Base-by-base conservation (phyloP, 179 eudicot genomes). In the Silene noctiflora region DNA sequence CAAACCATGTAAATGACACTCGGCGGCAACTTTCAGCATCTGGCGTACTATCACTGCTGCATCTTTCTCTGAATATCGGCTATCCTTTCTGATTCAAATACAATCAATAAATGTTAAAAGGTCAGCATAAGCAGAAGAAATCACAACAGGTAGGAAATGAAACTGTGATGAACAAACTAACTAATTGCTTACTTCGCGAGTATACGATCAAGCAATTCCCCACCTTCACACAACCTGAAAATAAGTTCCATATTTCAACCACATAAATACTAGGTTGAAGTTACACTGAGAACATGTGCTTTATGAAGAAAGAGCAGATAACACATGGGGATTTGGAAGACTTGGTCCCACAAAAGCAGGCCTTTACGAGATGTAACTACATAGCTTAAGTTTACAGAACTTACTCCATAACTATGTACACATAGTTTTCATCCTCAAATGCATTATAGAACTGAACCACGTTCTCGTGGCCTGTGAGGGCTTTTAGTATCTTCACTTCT, bases 321-420 rank as follows among this genome's bases (percentile, higher is more conserved):
- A 63, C 16, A 4, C 48, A 64, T 10, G 19, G 25, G 11, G 16
- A 67, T 13, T 12, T 29, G 21, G 17, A 63, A 17, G 67, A 9
- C 29, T 62, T 0, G 19, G 9, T 13, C 42, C 44, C 29, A 65
- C 42, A 25, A 27, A 11, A 27, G 9, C n/a, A 56, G 25, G 22
- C 31, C 14, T n/a, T 31, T 17, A 53, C 48, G 42, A 35, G 42
- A 64, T 59, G 27, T 22, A 21, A 67, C 29, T 27, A 75, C 9
- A 58, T 31, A 64, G 39, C 63, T 29, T 44, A n/a, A 42, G 27
- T 48, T 46, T 17, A 14, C 62, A 14, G 60, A 51, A 83, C 99
- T 89, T 91, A 95, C 99, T 95, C 99, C 99, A 95, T 95, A 9
- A 82, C 99, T 82, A 94, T 92, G 84, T 92, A 94, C 24, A 94